Base-by-base conservation (phyloP, 495 filamentous ascomycete species). In the Geopyxis carbonaria region DNA sequence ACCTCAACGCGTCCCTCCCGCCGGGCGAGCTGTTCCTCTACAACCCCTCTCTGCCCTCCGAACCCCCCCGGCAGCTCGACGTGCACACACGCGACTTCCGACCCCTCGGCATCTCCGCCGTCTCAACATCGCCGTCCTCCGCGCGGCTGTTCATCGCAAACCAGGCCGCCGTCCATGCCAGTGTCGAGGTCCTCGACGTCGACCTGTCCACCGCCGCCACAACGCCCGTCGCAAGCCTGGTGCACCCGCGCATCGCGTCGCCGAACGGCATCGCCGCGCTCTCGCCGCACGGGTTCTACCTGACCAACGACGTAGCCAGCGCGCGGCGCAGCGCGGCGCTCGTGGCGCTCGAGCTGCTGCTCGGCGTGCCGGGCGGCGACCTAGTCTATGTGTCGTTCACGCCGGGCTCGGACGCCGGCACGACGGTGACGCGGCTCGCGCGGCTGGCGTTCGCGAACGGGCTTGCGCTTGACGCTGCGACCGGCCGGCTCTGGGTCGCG, bases 291-390 rank as follows among this genome's bases (percentile, higher is more conserved):
- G 31, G 32, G 11, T 54, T 54, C 33, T 54, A 45, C 18, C 20
- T 54, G 18, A 50, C 34, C 15, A 54, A 53, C n/a, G 50, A 54
- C 27, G 14, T 44, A 7, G 38, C 42, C 30, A 50, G 53, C 37
- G 31, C 50, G 6, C 41, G 50, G 4, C 40, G 41, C 18, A 37
- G 45, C 2, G 44, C 24, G 0, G 13, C 49, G 1, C 11, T 49
- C 5, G 16, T 48, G 8, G 50, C 47, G 22, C 45, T 30, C 1
- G 10, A 48, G 20, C 22, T 54, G 5, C 6, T 33, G 31, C n/a
- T 16, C 6, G 50, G 40, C 11, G 24, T 45, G 0, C 50, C 50
- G 0, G 45, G 50, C 1, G 50, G 50, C 2, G 38, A 44, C 8
- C 23, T 54, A 13, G 14, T 54, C 13, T 48, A 40, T 25, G 34